Evolutionary conservation across 331 rosid species (phyloP), one percentile per base, ranked within the genome.

Genomic region (Acacia concinna): DNA sequence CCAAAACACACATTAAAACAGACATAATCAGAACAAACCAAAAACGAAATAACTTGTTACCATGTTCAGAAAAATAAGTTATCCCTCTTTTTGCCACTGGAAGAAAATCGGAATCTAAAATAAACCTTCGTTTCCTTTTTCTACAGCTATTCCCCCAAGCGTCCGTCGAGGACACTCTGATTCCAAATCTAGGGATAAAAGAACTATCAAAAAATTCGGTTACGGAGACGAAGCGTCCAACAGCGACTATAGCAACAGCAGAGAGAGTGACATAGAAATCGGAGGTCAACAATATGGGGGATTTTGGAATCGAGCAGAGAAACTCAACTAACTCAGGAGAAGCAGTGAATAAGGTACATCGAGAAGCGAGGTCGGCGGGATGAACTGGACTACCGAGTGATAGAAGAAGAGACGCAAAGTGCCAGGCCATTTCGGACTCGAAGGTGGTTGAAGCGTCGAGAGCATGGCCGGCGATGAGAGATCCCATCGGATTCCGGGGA

Each of bases 301-400:
- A 88, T 41, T 76, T 23, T 15, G 86, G 79, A 65, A 83, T 37
- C n/a, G 74, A 83, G 75, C 91, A 85, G 10, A 83, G 84, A 74
- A 15, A 69, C 71, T 65, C 57, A 40, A 88, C 76, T 31, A 75
- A 46, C 9, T 62, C 83, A 27, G 87, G 64, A 2, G 89, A 67
- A 6, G 79, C 84, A 0, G 74, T 38, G 84, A 88, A 83, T 28
- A 69, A 21, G 3, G 71, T 57, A 79, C 89, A 88, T 34, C 77
- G 85, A 21, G 82, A 72, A 23, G 89, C 81, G 68, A 87, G 89
- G 46, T 78, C 87, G 17, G 74, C 57, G 15, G 78, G 74, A 28
- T 52, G 82, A 35, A 82, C 30, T 1, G 79, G 84, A 15, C 70
- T 76, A 60, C 87, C 81, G 12, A 80, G 72, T 2, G 83, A 83